phyloP scores from a whole-genome alignment of 2,329 filamentous ascomycete species.

The Ilyonectria mors-panacis region DNA sequence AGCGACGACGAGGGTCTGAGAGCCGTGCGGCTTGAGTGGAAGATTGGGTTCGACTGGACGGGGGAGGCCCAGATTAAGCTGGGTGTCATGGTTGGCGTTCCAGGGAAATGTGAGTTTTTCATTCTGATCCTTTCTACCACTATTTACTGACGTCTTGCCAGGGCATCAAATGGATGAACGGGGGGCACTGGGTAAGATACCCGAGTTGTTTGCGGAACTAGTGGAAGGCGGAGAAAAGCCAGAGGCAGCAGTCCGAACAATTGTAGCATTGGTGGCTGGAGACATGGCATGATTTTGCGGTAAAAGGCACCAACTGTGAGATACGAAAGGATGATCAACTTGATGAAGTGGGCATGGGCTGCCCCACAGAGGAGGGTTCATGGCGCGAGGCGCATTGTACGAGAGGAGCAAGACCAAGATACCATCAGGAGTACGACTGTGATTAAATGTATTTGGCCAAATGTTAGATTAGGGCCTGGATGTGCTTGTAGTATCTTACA shows the following conservation, averaged over 20 bases:
- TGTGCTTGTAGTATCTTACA: slow-evolving; percentile 22
- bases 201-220: slow-evolving; percentile 72
- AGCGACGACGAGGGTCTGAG: slow-evolving; percentile 46
- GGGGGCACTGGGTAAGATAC: slow-evolving; percentile 70
- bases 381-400: slow-evolving; percentile 19
- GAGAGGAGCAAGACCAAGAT: slow-evolving; percentile 20
- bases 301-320: not conserved
- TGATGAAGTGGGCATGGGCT: not conserved
- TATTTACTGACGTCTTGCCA: slow-evolving; percentile 50
- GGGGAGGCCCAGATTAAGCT: slow-evolving; percentile 77
- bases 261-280: slow-evolving; percentile 73
- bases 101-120: slow-evolving; percentile 72
- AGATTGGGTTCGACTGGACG: slow-evolving; percentile 79
- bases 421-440: slow-evolving; percentile 28
- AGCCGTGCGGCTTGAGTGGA: slow-evolving; percentile 72
- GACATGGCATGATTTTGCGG: slow-evolving; percentile 47
- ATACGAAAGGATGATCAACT: slow-evolving; percentile 10
- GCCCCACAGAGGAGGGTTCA: slow-evolving; percentile 11
- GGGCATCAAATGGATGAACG: slow-evolving; percentile 73
- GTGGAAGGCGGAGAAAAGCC: slow-evolving; percentile 69
- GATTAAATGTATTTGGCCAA: slow-evolving; percentile 37
- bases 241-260: slow-evolving; percentile 69
- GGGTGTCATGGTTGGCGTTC: slow-evolving; percentile 68
- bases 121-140: rapidly evolving
- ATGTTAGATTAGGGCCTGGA: slow-evolving; percentile 16